A percentile compares a stretch with the other conserved stretches of the same genome.
Evolutionary conservation across 2,329 filamentous ascomycete genomes (phyloP).

Genomic region (Aspergillus amoenus): DNA sequence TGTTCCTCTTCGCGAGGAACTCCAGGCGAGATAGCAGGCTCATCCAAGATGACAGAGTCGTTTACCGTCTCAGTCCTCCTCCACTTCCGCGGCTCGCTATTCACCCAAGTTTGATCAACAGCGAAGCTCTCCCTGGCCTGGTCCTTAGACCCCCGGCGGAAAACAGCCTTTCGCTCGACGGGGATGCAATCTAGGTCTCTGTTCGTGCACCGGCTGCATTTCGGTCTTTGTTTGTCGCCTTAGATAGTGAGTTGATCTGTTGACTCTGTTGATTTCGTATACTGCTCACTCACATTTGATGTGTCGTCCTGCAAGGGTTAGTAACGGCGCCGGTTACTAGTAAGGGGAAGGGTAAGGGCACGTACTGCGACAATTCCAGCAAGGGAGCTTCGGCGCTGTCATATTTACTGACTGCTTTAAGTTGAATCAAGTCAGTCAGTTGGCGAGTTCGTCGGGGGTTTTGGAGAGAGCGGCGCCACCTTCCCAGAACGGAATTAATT

Average conservation of each 20-base stretch:
- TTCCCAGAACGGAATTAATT: too few relatives aligned
- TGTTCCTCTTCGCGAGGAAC: too few relatives aligned
- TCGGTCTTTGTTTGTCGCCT: neutral
- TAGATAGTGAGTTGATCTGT: neutral
- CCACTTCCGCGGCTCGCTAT: conserved; percentile 21
- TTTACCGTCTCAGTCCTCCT: neutral
- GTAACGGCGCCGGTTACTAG: neutral
- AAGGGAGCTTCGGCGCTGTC: neutral
- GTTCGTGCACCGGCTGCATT: neutral
- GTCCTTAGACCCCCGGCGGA: neutral
- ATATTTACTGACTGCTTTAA: neutral
- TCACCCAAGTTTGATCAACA: conserved; percentile 22
- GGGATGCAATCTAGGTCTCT: neutral
- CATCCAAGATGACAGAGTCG: too few relatives aligned
- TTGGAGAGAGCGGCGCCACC: too few relatives aligned
- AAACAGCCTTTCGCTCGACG: neutral
- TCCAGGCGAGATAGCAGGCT: neutral
- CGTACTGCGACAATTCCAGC: neutral
- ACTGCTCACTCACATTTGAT: neutral
- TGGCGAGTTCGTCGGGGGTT: too few relatives aligned
- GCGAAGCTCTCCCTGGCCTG: neutral
- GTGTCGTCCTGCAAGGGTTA: neutral
- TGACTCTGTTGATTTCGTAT: neutral
- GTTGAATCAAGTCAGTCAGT: too few relatives aligned
- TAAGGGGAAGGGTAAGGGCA: neutral